Percentiles rank a stretch among this genome's conserved stretches.
Conservation (phyloP, 768 basidiomycete genomes). For the Tricholomella constricta region DNA sequence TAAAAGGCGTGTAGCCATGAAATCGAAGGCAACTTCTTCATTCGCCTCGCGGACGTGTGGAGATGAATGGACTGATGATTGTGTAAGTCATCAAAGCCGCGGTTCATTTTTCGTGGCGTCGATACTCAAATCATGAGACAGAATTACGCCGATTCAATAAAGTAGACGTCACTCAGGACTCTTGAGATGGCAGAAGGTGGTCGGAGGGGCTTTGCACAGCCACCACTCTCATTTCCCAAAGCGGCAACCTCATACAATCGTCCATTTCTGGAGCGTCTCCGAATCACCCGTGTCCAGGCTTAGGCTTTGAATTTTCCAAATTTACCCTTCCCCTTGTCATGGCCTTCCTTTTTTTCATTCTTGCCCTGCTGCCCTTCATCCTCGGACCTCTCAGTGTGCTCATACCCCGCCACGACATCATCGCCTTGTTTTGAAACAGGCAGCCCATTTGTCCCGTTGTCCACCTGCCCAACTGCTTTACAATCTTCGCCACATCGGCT, state of each 20-base stretch:
- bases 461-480: slow-evolving; percentile 6
- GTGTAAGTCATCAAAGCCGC: no score
- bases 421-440: slow-evolving; percentile 31
- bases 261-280: slow-evolving; percentile 18
- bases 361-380: background rate
- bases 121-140: no score
- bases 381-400: background rate
- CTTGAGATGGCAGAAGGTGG: no score
- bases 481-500: slow-evolving; percentile 14
- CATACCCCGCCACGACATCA: slow-evolving; percentile 6
- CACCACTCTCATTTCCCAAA: slow-evolving; percentile 17
- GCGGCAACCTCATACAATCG: slow-evolving; percentile 20
- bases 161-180: no score
- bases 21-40: background rate
- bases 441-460: slow-evolving; percentile 24
- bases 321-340: slow-evolving; percentile 29
- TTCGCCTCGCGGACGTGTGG: background rate
- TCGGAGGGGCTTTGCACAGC: slow-evolving; percentile 15
- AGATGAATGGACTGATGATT: no score
- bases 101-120: no score
- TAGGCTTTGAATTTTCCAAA: slow-evolving; percentile 23
- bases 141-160: no score
- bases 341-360: background rate
- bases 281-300: background rate
- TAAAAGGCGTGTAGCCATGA: background rate